phyloP scores from a whole-genome alignment of 495 filamentous ascomycete species.

The Lichenothelia convexa region DNA sequence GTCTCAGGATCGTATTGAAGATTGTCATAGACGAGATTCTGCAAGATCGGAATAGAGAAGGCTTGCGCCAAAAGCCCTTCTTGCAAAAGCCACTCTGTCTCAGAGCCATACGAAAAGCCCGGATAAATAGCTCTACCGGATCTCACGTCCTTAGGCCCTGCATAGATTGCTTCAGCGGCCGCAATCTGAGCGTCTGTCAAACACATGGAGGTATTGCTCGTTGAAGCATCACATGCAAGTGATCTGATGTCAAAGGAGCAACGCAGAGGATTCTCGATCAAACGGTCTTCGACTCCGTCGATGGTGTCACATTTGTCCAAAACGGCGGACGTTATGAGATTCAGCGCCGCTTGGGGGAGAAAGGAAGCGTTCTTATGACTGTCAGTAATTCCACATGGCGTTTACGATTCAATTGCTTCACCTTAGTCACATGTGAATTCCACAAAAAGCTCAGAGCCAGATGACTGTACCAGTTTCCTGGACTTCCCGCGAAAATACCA shows the following conservation, averaged over 20 bases:
- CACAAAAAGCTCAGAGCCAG: no score
- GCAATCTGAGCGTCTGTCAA: no score
- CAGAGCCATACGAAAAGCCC: constrained; percentile 24
- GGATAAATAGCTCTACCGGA: constrained; percentile 39
- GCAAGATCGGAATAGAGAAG: constrained; percentile 26
- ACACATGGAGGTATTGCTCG: constrained; percentile 17
- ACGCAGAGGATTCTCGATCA: constrained; percentile 40
- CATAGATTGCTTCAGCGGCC: constrained; percentile 37
- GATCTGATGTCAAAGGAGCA: constrained; percentile 36
- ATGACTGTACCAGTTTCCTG: constrained; percentile 32
- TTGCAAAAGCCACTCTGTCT: constrained; percentile 18
- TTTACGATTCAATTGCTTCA: constrained; percentile 31
- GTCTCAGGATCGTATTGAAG: constrained; percentile 40
- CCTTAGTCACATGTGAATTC: constrained; percentile 24
- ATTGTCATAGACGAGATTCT: constrained; percentile 44
- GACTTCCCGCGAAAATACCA: constrained; percentile 45
- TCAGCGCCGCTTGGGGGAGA: constrained; percentile 32
- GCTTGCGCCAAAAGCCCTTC: constrained; percentile 14
- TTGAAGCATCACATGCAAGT: constrained; percentile 28
- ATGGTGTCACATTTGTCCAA: constrained; percentile 49
- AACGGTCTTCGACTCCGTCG: constrained; percentile 44
- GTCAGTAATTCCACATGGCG: constrained; percentile 17
- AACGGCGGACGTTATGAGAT: constrained; percentile 36
- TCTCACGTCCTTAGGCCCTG: constrained; percentile 28
- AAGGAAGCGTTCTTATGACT: constrained; percentile 28